These are phyloP conservation scores for Cercospora sesami DNA, from an alignment of 2,329 filamentous ascomycete species.

Conservation along the genomic window DNA sequence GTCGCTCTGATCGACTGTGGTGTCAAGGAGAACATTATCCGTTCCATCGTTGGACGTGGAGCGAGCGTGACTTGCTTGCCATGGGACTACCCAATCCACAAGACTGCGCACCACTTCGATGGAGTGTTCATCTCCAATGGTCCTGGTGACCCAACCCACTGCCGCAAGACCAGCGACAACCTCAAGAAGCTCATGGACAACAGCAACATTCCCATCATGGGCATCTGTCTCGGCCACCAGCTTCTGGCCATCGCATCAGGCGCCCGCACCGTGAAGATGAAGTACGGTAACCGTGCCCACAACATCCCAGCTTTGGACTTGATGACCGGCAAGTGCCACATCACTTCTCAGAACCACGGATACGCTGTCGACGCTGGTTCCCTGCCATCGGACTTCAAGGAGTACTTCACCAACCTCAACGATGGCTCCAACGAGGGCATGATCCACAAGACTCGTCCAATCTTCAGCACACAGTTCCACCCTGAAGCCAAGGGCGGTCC, in stretches of 20 bases:
- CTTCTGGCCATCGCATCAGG: conserved; percentile 86
- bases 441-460: conserved; percentile 92
- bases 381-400: conserved; percentile 83
- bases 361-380: conserved; percentile 89
- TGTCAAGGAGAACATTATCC: conserved; percentile 99
- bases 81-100: conserved; percentile 96
- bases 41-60: conserved; percentile 86
- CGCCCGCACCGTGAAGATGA: conserved; percentile 91
- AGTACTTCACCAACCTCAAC: conserved; percentile 98
- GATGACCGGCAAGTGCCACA: conserved; percentile 96
- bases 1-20: conserved; percentile 95
- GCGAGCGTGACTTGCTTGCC: conserved; percentile 93
- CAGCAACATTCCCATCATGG: conserved; percentile 90
- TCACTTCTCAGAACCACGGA: conserved; percentile 97
- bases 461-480: conserved; percentile 98
- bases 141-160: conserved; percentile 96
- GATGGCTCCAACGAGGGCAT: conserved; percentile 97
- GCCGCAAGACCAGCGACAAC: conserved; percentile 91
- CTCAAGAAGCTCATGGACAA: conserved; percentile 86
- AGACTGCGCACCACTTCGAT: conserved; percentile 96
- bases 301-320: conserved; percentile 96
- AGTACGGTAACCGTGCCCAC: conserved; percentile 98
- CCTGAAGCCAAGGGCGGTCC: conserved; percentile 97
- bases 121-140: conserved; percentile 99
- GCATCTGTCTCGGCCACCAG: conserved; percentile 97